Evolutionary conservation across 129 eudicot genomes (phyloP), one percentile per base, ranked within the genome.

Genomic region (Lactuca saligna): DNA sequence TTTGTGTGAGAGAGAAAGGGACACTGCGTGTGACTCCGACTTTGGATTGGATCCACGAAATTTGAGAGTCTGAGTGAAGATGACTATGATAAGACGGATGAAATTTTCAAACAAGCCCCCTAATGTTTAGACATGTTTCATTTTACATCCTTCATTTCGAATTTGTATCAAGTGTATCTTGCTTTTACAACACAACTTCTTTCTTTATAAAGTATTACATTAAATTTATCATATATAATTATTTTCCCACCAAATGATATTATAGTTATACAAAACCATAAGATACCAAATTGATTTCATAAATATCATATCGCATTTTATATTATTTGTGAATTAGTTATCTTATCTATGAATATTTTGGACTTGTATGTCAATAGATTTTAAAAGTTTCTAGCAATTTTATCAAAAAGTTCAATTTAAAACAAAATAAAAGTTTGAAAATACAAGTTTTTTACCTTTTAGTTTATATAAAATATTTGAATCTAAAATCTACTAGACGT

Each of bases 41-140:
- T 58, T 59, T 64, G 75, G 72, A 54, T 76, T 71, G 66, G 81
- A 77, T 72, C 66, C 61, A 67, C 59, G 63, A 63, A 33, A 54
- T 63, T 65, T 65, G 37, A 44, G 75, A 32, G 65, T 71, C 59
- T 17, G 72, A 34, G 66, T 13, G 68, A 71, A 71, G 75, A 61
- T 59, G 68, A 46, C 57, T 70, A 55, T 71, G 68, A 46, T 59
- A 71, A 35, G 75, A 46, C 59, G 51, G 12, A 3, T 53, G n/a
- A 33, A 3, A 60, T 12, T 71, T 71, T 15, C 17, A 12, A 48
- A 46, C 46, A 44, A 0, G 5, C 1, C 33, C 75, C 73, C 58
- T 59, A 7, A 9, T 6, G 68, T 71, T 71, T 71, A 1, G 31
- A 16, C 34, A 33, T 48, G 0, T 44, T 46, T 0, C 58, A 10